A percentile compares a stretch with the other conserved stretches of the same genome.
Evolutionary conservation across 257 asterid species (phyloP).

Genomic region (Solanum clarkiae): DNA sequence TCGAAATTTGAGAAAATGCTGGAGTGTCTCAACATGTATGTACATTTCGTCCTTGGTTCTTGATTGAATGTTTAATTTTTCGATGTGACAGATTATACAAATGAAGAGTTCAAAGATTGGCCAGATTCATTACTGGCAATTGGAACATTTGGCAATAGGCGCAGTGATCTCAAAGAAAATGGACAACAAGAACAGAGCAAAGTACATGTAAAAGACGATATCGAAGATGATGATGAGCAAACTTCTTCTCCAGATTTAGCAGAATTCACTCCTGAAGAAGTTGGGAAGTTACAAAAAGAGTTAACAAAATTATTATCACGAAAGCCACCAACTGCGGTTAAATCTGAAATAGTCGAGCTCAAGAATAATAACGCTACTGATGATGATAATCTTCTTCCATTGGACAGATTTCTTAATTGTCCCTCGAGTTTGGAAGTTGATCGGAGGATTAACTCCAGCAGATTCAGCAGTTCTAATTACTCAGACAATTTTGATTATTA

Average conservation of each 20-base stretch:
- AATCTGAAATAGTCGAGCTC: conserved; percentile 16
- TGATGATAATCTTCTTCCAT: conserved; percentile 51
- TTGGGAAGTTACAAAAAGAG: conserved; percentile 53
- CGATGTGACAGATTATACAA: conserved; percentile 27
- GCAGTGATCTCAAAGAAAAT: conserved; percentile 6
- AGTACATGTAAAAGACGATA: conserved; percentile 3
- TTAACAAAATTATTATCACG: conserved; percentile 42
- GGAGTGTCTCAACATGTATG: neutral
- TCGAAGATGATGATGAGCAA: conserved; percentile 15
- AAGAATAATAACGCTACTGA: conserved; percentile 12
- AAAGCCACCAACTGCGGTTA: conserved; percentile 26
- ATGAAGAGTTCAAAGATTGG: conserved; percentile 62
- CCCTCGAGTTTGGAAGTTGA: conserved; percentile 89
- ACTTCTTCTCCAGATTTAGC: conserved; percentile 43
- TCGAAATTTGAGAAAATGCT: neutral
- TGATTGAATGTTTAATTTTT: neutral
- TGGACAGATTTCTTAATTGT: conserved; percentile 83
- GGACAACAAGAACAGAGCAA: neutral
- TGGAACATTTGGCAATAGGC: conserved; percentile 66
- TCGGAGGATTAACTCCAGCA: conserved; percentile 30
- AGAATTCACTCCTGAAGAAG: conserved; percentile 76
- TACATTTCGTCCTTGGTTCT: neutral
- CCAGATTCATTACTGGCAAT: conserved; percentile 63
- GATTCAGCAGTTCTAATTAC: conserved; percentile 21
- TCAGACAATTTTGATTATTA: conserved; percentile 36